These are phyloP conservation scores for Hypoxylon trugodes DNA, from an alignment of 495 filamentous ascomycete genomes.

Conservation along the genomic window DNA sequence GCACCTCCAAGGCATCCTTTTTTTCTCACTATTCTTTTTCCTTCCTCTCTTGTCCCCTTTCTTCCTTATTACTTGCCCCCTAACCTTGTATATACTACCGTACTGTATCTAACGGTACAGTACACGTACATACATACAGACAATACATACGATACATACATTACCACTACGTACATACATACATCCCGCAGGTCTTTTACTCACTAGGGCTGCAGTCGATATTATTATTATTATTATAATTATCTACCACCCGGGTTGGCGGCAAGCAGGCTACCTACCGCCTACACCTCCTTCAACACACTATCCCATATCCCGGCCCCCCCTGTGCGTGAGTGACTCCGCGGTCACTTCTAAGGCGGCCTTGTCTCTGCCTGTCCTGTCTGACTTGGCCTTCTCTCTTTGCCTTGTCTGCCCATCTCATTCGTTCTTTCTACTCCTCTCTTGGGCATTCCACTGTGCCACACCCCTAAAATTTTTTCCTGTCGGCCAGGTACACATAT, in stretches of 20 bases:
- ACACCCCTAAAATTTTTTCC: constrained; percentile 47
- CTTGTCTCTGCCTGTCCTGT: constrained; percentile 42
- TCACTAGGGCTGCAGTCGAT: constrained; percentile 30
- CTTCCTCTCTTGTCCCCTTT: constrained; percentile 5
- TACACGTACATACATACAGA: constrained; percentile 26
- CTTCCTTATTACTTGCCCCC: not conserved
- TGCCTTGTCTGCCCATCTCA: constrained; percentile 36
- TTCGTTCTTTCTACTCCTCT: constrained; percentile 42
- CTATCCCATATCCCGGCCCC: constrained; percentile 21
- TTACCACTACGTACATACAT: not conserved
- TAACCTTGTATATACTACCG: not conserved
- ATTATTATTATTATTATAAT: constrained; percentile 33
- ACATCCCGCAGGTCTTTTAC: constrained; percentile 12
- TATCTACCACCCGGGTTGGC: constrained; percentile 38
- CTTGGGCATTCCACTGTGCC: constrained; percentile 41
- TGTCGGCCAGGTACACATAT: constrained; percentile 41
- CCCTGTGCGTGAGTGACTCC: constrained; percentile 35
- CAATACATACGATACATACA: too few relatives aligned
- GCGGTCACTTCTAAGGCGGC: constrained; percentile 40
- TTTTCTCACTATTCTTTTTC: constrained; percentile 5
- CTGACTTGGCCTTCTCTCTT: constrained; percentile 10
- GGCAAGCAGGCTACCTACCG: constrained; percentile 38
- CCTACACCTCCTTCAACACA: constrained; percentile 13
- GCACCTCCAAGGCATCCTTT: too few relatives aligned
- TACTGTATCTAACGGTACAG: constrained; percentile 18